A percentile compares a stretch with the other conserved stretches of the same genome.
Evolutionary conservation across 306 rosid species (phyloP).

Genomic region (Inga laurina): DNA sequence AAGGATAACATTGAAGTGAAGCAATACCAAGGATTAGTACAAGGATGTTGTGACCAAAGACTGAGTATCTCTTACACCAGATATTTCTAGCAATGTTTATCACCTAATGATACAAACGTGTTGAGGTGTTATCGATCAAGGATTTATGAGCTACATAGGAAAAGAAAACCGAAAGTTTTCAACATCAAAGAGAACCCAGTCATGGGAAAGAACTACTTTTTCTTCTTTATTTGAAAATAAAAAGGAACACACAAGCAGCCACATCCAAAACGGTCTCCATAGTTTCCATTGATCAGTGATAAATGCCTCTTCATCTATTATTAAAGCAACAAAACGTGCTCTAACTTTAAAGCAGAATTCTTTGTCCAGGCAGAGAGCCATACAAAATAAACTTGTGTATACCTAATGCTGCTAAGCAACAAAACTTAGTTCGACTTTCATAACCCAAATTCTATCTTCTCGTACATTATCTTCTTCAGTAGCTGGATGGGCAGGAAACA

Average conservation of each 20-base stretch:
- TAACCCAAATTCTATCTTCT: slow-evolving; percentile 5
- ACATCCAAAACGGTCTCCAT: neutral
- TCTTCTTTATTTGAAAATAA: neutral
- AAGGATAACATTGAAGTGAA: neutral
- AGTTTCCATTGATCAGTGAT: neutral
- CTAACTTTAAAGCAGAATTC: neutral
- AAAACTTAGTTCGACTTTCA: neutral
- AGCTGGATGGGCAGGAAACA: slow-evolving; percentile 4
- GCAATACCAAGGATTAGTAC: neutral
- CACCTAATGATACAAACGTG: neutral
- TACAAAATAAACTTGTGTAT: neutral
- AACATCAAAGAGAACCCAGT: neutral
- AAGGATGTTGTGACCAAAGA: neutral
- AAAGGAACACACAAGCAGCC: neutral
- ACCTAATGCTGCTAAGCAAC: neutral
- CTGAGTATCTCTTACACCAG: neutral
- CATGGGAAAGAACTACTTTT: neutral
- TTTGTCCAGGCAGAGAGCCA: neutral
- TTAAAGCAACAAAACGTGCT: neutral
- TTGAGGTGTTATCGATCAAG: neutral
- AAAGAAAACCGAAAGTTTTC: neutral
- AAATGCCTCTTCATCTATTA: neutral
- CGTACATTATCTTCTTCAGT: neutral
- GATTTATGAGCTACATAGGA: neutral
- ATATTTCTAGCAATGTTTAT: neutral